These are phyloP conservation scores for Macrophomina tecta DNA, from an alignment of 2,329 filamentous ascomycete species.

Conservation along the genomic window DNA sequence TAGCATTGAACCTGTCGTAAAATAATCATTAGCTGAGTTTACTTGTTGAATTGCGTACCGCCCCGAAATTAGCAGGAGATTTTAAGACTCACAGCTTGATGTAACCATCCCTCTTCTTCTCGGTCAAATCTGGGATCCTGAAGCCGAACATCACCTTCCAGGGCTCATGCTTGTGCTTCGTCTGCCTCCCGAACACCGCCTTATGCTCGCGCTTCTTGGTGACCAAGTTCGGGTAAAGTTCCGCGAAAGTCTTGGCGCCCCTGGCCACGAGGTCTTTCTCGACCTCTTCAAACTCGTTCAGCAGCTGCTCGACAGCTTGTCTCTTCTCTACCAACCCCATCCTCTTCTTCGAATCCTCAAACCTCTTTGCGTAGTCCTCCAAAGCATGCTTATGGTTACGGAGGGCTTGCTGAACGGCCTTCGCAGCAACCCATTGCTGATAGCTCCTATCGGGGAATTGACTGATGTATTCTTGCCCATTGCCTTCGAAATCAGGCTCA, in stretches of 20 bases:
- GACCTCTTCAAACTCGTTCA: slow-evolving; percentile 61
- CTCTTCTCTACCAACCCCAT: slow-evolving; percentile 59
- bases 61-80: no score
- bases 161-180: background rate
- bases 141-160: slow-evolving; percentile 58
- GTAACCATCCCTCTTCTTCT: slow-evolving; percentile 64
- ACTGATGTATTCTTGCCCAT: slow-evolving; percentile 43
- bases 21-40: background rate
- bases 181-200: slow-evolving; percentile 17
- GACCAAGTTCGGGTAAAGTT: slow-evolving; percentile 62
- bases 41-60: background rate
- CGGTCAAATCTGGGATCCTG: slow-evolving; percentile 55
- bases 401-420: slow-evolving; percentile 47
- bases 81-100: slow-evolving; percentile 61
- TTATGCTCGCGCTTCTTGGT: background rate
- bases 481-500: slow-evolving; percentile 36
- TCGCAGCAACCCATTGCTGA: slow-evolving; percentile 60
- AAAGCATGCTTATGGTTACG: slow-evolving; percentile 45
- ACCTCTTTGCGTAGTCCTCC: slow-evolving; percentile 38
- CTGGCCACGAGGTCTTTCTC: slow-evolving; percentile 61
- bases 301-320: slow-evolving; percentile 58
- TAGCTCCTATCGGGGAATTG: slow-evolving; percentile 64
- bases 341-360: slow-evolving; percentile 28
- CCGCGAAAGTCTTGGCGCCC: slow-evolving; percentile 70
- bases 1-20: slow-evolving; percentile 68